Percentiles rank a stretch among this genome's conserved stretches.
phyloP scores from a whole-genome alignment of 2,329 filamentous ascomycete genomes.

The Penicillium sp. region DNA sequence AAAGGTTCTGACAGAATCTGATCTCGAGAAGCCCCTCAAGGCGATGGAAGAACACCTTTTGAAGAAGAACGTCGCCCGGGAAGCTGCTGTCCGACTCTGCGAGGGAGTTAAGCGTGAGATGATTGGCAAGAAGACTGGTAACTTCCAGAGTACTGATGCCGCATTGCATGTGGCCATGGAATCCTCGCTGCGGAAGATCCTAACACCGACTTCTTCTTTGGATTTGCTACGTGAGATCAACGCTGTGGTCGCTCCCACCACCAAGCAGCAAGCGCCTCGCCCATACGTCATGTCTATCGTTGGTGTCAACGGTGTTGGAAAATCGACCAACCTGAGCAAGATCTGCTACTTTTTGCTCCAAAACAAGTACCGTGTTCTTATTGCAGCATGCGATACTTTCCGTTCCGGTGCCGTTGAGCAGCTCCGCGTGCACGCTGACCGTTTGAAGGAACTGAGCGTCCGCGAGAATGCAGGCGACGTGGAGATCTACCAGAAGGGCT shows the following conservation, averaged over 20 bases:
- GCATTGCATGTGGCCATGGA: slow-evolving; percentile 86
- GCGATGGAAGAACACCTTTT: slow-evolving; percentile 94
- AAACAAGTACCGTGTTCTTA: slow-evolving; percentile 92
- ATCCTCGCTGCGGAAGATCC: slow-evolving; percentile 86
- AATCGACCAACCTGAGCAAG: slow-evolving; percentile 96
- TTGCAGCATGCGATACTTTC: slow-evolving; percentile 95
- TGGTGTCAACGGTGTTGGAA: slow-evolving; percentile 96
- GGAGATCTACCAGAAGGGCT: slow-evolving; percentile 93
- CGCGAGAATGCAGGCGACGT: slow-evolving; percentile 78
- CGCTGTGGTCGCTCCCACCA: slow-evolving; percentile 66
- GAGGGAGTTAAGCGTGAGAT: slow-evolving; percentile 88
- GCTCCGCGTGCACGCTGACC: slow-evolving; percentile 89
- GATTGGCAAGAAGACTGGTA: slow-evolving; percentile 84
- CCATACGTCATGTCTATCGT: slow-evolving; percentile 98
- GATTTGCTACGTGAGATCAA: slow-evolving; percentile 94
- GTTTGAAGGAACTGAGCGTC: slow-evolving; percentile 81
- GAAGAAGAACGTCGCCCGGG: slow-evolving; percentile 92
- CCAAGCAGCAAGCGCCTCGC: slow-evolving; percentile 62
- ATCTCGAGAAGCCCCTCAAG: slow-evolving; percentile 88
- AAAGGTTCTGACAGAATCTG: slow-evolving; percentile 83
- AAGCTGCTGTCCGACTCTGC: slow-evolving; percentile 87
- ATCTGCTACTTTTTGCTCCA: slow-evolving; percentile 97
- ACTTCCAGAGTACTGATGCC: slow-evolving; percentile 82
- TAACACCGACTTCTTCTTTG: slow-evolving; percentile 91
- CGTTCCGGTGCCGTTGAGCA: slow-evolving; percentile 96